Evolutionary conservation across 2,329 filamentous ascomycete species (phyloP).

Genomic region (Diplodia seriata): DNA sequence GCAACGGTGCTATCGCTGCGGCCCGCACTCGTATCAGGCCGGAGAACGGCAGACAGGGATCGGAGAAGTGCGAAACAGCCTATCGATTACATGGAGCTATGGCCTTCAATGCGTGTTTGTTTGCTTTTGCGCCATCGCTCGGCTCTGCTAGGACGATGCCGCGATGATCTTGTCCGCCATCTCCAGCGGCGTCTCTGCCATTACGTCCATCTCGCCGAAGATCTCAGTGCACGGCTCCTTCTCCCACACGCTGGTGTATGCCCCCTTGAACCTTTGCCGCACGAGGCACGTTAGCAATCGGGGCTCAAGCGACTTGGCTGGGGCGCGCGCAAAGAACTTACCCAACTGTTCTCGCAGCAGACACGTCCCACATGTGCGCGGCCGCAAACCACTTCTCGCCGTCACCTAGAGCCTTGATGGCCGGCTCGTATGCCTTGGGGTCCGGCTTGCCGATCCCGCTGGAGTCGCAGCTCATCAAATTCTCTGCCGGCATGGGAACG

Average conservation of each 20-base stretch:
- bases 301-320: slow-evolving; percentile 34
- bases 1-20: slow-evolving; percentile 23
- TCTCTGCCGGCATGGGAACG: slow-evolving; percentile 59
- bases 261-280: slow-evolving; percentile 52
- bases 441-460: slow-evolving; percentile 60
- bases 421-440: slow-evolving; percentile 54
- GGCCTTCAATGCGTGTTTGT: slow-evolving; percentile 8
- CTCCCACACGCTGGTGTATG: slow-evolving; percentile 62
- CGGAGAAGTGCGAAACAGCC: slow-evolving; percentile 27
- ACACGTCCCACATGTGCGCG: slow-evolving; percentile 67
- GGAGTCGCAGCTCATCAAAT: slow-evolving; percentile 60
- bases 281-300: slow-evolving; percentile 34
- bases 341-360: slow-evolving; percentile 58
- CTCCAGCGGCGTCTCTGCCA: slow-evolving; percentile 54
- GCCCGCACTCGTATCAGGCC: slow-evolving; percentile 30
- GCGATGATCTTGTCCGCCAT: slow-evolving; percentile 55
- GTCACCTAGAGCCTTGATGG: slow-evolving; percentile 52
- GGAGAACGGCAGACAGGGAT: slow-evolving; percentile 24
- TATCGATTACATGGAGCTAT: slow-evolving; percentile 30
- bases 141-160: slow-evolving; percentile 30
- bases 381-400: slow-evolving; percentile 63
- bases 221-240: slow-evolving; percentile 59
- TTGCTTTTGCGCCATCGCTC: slow-evolving; percentile 20
- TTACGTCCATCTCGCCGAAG: slow-evolving; percentile 61
- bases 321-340: slow-evolving; percentile 35